These are phyloP conservation scores for Trichocomaceae sp. DNA, from an alignment of 2,329 filamentous ascomycete genomes.

Conservation along the genomic window DNA sequence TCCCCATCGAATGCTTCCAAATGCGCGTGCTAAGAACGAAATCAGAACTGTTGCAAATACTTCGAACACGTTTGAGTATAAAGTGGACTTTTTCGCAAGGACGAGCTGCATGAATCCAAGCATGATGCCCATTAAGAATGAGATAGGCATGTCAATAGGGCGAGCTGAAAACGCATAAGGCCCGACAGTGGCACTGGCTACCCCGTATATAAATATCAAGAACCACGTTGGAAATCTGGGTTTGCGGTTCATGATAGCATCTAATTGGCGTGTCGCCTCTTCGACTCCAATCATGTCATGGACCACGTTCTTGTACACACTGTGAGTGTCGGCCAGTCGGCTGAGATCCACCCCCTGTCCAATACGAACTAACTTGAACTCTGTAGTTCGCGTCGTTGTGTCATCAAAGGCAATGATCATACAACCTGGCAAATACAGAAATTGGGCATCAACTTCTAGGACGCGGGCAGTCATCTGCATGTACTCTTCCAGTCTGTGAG, in stretches of 20 bases:
- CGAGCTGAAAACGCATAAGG: constrained; percentile 72
- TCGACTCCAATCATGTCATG: constrained; percentile 39
- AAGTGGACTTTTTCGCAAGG: constrained; percentile 64
- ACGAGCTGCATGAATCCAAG: constrained; percentile 68
- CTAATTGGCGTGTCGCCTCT: constrained; percentile 34
- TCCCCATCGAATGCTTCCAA: constrained; percentile 54
- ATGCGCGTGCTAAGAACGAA: constrained; percentile 59
- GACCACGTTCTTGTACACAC: constrained; percentile 40
- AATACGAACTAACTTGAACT: constrained; percentile 37
- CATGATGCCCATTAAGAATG: constrained; percentile 66
- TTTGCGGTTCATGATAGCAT: constrained; percentile 49
- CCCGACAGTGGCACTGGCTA: constrained; percentile 67
- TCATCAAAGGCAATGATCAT: constrained; percentile 84
- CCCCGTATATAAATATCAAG: constrained; percentile 61
- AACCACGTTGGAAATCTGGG: constrained; percentile 49
- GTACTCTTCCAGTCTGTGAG: constrained; percentile 82
- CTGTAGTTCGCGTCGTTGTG: constrained; percentile 36
- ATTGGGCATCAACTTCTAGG: constrained; percentile 79
- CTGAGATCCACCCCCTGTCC: constrained; percentile 36
- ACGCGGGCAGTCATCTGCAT: constrained; percentile 81
- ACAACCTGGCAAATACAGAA: constrained; percentile 78
- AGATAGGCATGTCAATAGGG: constrained; percentile 68
- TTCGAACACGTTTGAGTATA: constrained; percentile 58
- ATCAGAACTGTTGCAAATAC: constrained; percentile 57
- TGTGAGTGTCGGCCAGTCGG: constrained; percentile 36